Base-by-base conservation (phyloP, 148 eudicot species). In the Gaultheria prostrata region DNA sequence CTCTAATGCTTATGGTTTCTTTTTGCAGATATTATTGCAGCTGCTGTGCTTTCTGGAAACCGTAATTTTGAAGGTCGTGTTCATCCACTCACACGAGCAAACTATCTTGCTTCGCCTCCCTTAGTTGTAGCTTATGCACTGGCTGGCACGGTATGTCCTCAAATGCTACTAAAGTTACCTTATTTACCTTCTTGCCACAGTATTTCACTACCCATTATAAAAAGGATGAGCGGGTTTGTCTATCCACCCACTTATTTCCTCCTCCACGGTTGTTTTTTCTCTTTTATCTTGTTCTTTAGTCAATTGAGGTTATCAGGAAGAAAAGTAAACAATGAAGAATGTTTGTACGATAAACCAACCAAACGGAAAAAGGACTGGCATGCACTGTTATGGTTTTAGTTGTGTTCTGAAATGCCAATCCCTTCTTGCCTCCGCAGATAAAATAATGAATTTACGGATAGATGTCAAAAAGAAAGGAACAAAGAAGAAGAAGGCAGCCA, bases 1-100 rank as follows among this genome's bases (percentile, higher is more conserved):
- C 53, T 50, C 53, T 50, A 50, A 50, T 50, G 53, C 53, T 78
- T 71, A 6, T 79, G 67, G 45, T 82, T 86, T 81, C 46, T 50
- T 76, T 82, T n/a, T 88, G 79, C 88, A 97, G 99, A 97, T 82
- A 85, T 97, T 53, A 89, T 97, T 83, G 99, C 95, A 13, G 89
- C 99, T 33, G 99, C 99, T 43, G 99, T 97, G 80, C 99, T 97
- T 73, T 97, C 99, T 85, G 99, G 99, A 85, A 97, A 97, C 84
- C 89, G 99, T 13, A 97, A 97, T 86, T 97, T 97, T 85, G 99
- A 97, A 90, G 99, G 99, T 8, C 99, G 99, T 89, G 99, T 97
- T 76, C 99, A 97, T 82, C 92, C 99, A 11, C 89, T 94, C 78
- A 97, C 98, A 63, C 87, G 98, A 89, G 99, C 99, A 69, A 95